These are phyloP conservation scores for Chenopodium album DNA, from an alignment of 148 eudicot genomes.

Conservation along the genomic window DNA sequence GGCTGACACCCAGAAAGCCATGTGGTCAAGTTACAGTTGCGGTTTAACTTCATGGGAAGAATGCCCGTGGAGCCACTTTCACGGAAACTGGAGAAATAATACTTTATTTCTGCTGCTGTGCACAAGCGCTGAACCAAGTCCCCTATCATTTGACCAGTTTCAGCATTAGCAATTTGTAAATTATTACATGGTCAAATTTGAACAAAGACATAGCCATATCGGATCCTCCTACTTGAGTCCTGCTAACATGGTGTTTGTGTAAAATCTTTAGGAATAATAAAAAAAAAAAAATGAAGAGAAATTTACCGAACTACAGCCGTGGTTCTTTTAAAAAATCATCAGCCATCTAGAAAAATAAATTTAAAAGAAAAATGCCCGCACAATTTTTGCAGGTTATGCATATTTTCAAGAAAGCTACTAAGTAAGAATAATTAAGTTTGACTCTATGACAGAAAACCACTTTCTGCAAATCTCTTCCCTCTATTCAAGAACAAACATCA, in stretches of 20 bases:
- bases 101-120: constrained; percentile 64
- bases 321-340: not conserved
- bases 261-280: not conserved
- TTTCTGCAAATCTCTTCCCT: not conserved
- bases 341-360: too few species aligned
- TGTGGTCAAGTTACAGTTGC: constrained; percentile 65
- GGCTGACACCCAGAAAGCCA: constrained; percentile 92
- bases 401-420: not conserved
- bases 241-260: too few species aligned
- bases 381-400: not conserved
- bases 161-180: not conserved
- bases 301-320: not conserved
- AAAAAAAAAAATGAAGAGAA: not conserved
- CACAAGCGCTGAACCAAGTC: constrained; percentile 63
- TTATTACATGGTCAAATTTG: not conserved
- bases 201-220: not conserved
- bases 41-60: constrained; percentile 49
- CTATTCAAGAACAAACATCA: not conserved
- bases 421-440: not conserved
- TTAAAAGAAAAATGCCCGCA: not conserved
- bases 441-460: not conserved
- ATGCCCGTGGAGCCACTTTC: constrained; percentile 32
- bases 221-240: too few species aligned
- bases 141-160: constrained; percentile 34
- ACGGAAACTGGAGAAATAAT: constrained; percentile 46